A percentile compares a stretch with the other conserved stretches of the same genome.
Conservation (phyloP, 2,329 filamentous ascomycete species). For the Rhynchosporium agropyri region DNA sequence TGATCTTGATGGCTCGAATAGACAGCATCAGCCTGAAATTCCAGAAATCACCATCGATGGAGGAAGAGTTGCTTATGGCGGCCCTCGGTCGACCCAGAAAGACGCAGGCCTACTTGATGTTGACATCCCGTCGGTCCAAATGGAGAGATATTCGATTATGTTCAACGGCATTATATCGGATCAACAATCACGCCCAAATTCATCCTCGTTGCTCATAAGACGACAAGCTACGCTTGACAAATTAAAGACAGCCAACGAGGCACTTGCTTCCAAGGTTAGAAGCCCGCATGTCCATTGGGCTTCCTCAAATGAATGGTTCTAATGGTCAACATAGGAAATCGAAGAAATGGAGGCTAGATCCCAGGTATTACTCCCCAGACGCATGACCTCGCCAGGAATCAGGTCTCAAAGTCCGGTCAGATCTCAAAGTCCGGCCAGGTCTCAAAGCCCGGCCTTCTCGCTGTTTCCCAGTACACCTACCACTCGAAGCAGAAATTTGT, state of each 20-base stretch:
- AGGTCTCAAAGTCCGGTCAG: slow-evolving; percentile 47
- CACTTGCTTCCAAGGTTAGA: slow-evolving; percentile 44
- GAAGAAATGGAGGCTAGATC: slow-evolving; percentile 43
- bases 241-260: slow-evolving; percentile 56
- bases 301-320: slow-evolving; percentile 25
- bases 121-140: slow-evolving; percentile 75
- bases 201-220: slow-evolving; percentile 51
- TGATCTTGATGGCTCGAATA: slow-evolving; percentile 22
- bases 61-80: slow-evolving; percentile 22
- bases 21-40: slow-evolving; percentile 25
- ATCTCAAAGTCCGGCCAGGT: slow-evolving; percentile 47
- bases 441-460: slow-evolving; percentile 49
- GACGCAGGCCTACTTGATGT: slow-evolving; percentile 62
- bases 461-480: slow-evolving; percentile 43
- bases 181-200: slow-evolving; percentile 43
- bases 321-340: slow-evolving; percentile 42
- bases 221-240: slow-evolving; percentile 62
- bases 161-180: slow-evolving; percentile 69
- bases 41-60: slow-evolving; percentile 36
- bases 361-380: slow-evolving; percentile 43
- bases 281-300: slow-evolving; percentile 24
- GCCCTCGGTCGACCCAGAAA: slow-evolving; percentile 9
- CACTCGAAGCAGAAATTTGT: slow-evolving; percentile 28
- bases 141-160: slow-evolving; percentile 95
- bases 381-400: slow-evolving; percentile 54